These are phyloP conservation scores for Vigna hirtella DNA, from an alignment of 306 rosid species.

Conservation along the genomic window DNA sequence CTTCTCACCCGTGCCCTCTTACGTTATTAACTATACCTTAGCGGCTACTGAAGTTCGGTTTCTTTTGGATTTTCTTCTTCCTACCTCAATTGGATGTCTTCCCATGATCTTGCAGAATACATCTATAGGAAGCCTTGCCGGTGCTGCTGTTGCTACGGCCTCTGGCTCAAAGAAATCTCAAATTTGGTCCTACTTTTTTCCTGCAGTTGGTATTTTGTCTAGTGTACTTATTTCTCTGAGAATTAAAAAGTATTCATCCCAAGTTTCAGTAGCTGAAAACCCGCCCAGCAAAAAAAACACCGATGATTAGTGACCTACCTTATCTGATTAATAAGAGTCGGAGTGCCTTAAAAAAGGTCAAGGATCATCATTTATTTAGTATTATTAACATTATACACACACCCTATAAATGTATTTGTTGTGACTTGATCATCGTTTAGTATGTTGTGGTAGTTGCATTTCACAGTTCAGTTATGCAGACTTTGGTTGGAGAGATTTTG, in stretches of 20 bases:
- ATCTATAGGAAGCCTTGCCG: conserved; percentile 94
- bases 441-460: conserved; percentile 18
- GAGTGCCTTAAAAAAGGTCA: conserved; percentile 31
- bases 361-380: conserved; percentile 8
- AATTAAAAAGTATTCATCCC: conserved; percentile 79
- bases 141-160: conserved; percentile 84
- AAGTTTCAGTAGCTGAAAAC: conserved; percentile 50
- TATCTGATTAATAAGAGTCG: conserved; percentile 25
- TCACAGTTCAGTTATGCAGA: conserved; percentile 1
- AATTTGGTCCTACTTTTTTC: conserved; percentile 81
- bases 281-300: conserved; percentile 34
- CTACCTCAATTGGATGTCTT: conserved; percentile 79
- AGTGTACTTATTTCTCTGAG: conserved; percentile 85
- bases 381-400: neutral
- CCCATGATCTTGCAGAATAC: conserved; percentile 98
- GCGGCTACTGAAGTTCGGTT: conserved; percentile 90
- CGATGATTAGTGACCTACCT: conserved; percentile 27
- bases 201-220: conserved; percentile 73
- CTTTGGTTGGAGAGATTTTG: conserved; percentile 13
- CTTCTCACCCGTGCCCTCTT: conserved; percentile 93
- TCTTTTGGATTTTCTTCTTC: conserved; percentile 83
- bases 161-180: conserved; percentile 70
- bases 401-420: conserved; percentile 25
- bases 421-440: conserved; percentile 29
- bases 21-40: conserved; percentile 85